A percentile compares a stretch with the other conserved stretches of the same genome.
These are phyloP conservation scores for Dothiorella sarmentorum DNA, from an alignment of 2,329 filamentous ascomycete genomes.

Conservation along the genomic window DNA sequence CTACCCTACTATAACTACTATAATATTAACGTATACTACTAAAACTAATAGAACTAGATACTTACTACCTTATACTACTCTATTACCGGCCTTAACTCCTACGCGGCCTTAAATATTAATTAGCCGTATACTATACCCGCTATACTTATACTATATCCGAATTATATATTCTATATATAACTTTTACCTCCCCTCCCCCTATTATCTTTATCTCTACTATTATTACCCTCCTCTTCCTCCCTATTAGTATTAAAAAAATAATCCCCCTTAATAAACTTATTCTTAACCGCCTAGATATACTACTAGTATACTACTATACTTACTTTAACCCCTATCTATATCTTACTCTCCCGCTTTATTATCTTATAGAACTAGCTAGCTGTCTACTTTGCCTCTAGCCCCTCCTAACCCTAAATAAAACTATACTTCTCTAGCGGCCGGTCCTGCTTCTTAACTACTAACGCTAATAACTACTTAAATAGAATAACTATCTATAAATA, in stretches of 20 bases:
- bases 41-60: slow-evolving; percentile 11
- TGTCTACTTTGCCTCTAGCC: neutral
- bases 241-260: neutral
- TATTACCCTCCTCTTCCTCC: neutral
- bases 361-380: slow-evolving; percentile 18
- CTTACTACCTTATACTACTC: neutral
- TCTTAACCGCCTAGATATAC: neutral
- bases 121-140: slow-evolving; percentile 3
- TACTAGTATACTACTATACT: slow-evolving; percentile 9
- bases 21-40: neutral
- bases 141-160: neutral
- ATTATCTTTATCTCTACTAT: neutral
- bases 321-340: neutral
- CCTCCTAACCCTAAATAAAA: neutral
- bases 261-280: neutral
- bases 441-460: too few relatives aligned
- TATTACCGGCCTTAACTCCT: neutral
- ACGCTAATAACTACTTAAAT: too few relatives aligned
- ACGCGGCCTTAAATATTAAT: neutral
- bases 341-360: slow-evolving; percentile 22
- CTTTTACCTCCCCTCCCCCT: neutral
- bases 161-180: slow-evolving; percentile 4
- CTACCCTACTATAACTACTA: neutral
- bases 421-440: slow-evolving; percentile 16
- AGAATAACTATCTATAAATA: too few relatives aligned